Base-by-base conservation (phyloP, 768 basidiomycete species). In the Tylopilus rubrobrunneus region DNA sequence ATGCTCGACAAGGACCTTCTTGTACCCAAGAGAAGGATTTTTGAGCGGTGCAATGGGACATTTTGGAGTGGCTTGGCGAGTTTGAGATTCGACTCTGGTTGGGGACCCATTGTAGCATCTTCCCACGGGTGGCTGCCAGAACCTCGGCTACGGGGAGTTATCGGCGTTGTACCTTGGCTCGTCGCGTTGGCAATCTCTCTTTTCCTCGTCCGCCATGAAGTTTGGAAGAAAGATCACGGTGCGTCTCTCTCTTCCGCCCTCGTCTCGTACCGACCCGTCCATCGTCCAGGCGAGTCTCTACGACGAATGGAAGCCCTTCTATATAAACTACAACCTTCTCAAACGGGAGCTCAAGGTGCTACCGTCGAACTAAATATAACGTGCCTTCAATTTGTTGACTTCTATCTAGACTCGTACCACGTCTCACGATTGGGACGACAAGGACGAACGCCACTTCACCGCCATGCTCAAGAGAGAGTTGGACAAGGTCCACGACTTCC, bases 401-500 rank as follows among this genome's bases (percentile, higher is more conserved):
- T 50, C n/a, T 49, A 80, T 50, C n/a, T 49, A 81, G 81, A 64
- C 69, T 46, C 76, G 80, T 31, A 87, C 82, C 4, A 77, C 79
- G 5, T 71, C 74, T 14, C 77, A 74, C 21, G 68, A 70, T 43
- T 98, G 96, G 96, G 80, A 76, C 31, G 80, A 82, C 43, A 71
- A 76, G 14, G 92, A 97, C 67, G 96, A 98, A 72, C 75, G 76
- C 33, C 84, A 89, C 39, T 98, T 98, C 65, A 86, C 85, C 11
- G 70, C 65, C 41, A 80, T 87, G 75, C 83, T 98, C 51, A 87
- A 89, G 63, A 76, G 76, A 54, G 94, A 98, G 74, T 78, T 98
- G 31, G 90, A 94, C 65, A 98, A 98, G 74, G 86, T 98, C 42
- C 87, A 95, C 62, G 85, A 87, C 64, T 98, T 98, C 67, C 96